Evolutionary conservation across 192 early-diverging fungal species (phyloP), one percentile per base, ranked within the genome.

Genomic region (Entrophospora sp.): DNA sequence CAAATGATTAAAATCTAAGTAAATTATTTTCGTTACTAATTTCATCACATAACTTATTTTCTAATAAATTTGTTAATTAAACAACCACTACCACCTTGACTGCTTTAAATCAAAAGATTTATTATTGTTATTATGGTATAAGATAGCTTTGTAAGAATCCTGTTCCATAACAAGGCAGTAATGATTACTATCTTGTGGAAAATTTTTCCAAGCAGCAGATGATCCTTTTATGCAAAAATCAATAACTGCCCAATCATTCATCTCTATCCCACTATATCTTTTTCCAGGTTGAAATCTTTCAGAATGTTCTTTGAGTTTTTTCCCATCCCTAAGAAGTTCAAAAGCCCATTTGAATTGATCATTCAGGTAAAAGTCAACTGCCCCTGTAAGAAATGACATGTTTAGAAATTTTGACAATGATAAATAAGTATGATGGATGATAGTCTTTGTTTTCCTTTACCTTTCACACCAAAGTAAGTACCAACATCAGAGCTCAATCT

Each of bases 281-380:
- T 49, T 49, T 5, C 18, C 18, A 49, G 48, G 48, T n/a, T 49
- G 48, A 49, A 49, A 49, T 49, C 48, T 49, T 49, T 49, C 48
- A 49, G 48, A 49, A 49, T 49, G 48, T 22, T 49, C 48, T 49
- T n/a, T n/a, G 18, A 49, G 20, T 49, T n/a, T 49, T 24, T 49
- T 49, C 24, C 48, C 48, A 49, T 49, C 61, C 13, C 31, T 49
- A 49, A 49, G 14, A n/a, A n/a, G n/a, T n/a, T n/a, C n/a, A n/a
- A n/a, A n/a, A n/a, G n/a, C n/a, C n/a, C n/a, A n/a, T n/a, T n/a
- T n/a, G n/a, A n/a, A n/a, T n/a, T n/a, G n/a, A n/a, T n/a, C n/a
- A n/a, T n/a, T n/a, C n/a, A n/a, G n/a, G n/a, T n/a, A n/a, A n/a
- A n/a, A n/a, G n/a, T n/a, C n/a, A n/a, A n/a, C n/a, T n/a, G n/a